Base-by-base conservation (phyloP, 805 yeast species). In the Nakazawaea siamensis region DNA sequence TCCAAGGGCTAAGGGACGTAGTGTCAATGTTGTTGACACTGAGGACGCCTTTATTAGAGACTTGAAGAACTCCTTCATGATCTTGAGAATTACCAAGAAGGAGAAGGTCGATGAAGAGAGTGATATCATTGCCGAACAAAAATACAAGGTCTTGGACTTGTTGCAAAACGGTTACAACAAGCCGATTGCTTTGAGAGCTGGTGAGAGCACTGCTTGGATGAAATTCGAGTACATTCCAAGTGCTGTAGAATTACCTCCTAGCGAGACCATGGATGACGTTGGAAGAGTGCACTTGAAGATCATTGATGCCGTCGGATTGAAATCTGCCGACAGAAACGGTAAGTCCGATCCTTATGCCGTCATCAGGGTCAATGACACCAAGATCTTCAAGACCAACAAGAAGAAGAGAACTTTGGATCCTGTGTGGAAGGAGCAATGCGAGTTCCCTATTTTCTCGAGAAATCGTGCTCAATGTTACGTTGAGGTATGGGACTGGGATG, bases 401-500 rank as follows among this genome's bases (percentile, higher is more conserved):
- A 62, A 75, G 40, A 79, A 80, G 57, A 81, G 74, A 51, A 73
- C 83, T 0, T 60, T 82, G 45, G 64, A 73, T 37, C 95, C 95
- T 13, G 68, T 66, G 9, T 87, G 92, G 88, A 78, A 84, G 51
- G 92, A 84, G 47, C 54, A 60, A 6, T 61, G 72, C 17, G 65
- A 64, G 4, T 55, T 85, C 44, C 77, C 82, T 4, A 54, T 82
- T 39, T 65, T 71, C 24, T 80, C 92, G 0, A 72, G 85, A 54
- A 59, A 76, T 2, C 68, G 81, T 50, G 60, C 70, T 18, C 47
- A 58, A 13, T 51, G 80, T 19, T 42, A 54, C 23, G 45, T 78
- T 17, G 68, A 67, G 29, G 73, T 78, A 13, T 71, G 58, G 48
- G 92, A 83, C 54, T 83, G 90, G 90, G 92, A 83, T 56, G 66